Evolutionary conservation across 1,284 basidiomycete genomes (phyloP).

Genomic region (Fistulina hepatica): DNA sequence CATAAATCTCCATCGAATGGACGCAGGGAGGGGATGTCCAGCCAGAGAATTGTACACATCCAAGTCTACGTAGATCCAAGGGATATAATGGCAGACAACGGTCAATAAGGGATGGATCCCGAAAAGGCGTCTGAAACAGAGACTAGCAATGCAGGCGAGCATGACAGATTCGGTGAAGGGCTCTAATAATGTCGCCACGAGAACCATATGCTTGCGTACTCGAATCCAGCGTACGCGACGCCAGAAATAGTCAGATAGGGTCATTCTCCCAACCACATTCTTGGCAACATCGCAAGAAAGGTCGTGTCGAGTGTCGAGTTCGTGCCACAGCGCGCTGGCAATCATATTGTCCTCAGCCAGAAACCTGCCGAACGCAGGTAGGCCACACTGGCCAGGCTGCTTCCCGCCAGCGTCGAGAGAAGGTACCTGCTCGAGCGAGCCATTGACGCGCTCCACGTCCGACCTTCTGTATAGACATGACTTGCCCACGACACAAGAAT

Average conservation of each 20-base stretch:
- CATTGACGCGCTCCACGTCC: slow-evolving; percentile 67
- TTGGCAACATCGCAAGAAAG: slow-evolving; percentile 81
- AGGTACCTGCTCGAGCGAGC: slow-evolving; percentile 38
- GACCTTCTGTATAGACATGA: slow-evolving; percentile 90
- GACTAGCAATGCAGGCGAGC: slow-evolving; percentile 51
- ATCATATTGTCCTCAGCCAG: slow-evolving; percentile 97
- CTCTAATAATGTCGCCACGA: slow-evolving; percentile 74
- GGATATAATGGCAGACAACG: slow-evolving; percentile 40
- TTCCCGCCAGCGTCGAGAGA: slow-evolving; percentile 16
- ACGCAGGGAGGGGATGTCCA: slow-evolving; percentile 48
- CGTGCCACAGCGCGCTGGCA: slow-evolving; percentile 81
- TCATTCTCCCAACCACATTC: slow-evolving; percentile 84
- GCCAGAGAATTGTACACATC: slow-evolving; percentile 63
- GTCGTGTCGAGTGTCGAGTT: slow-evolving; percentile 75
- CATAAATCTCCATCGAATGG: slow-evolving; percentile 50
- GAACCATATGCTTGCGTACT: slow-evolving; percentile 85
- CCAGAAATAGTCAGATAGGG: slow-evolving; percentile 70
- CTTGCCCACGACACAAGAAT: slow-evolving; percentile 97
- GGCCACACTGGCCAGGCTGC: slow-evolving; percentile 36
- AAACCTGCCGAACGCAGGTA: slow-evolving; percentile 75
- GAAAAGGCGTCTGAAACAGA: slow-evolving; percentile 45
- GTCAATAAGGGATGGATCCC: slow-evolving; percentile 42
- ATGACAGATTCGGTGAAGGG: slow-evolving; percentile 83
- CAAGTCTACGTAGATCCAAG: slow-evolving; percentile 62
- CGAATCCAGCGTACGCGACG: slow-evolving; percentile 89